Conservation (phyloP, 2,329 filamentous ascomycete species). For the Diaporthe sp. region DNA sequence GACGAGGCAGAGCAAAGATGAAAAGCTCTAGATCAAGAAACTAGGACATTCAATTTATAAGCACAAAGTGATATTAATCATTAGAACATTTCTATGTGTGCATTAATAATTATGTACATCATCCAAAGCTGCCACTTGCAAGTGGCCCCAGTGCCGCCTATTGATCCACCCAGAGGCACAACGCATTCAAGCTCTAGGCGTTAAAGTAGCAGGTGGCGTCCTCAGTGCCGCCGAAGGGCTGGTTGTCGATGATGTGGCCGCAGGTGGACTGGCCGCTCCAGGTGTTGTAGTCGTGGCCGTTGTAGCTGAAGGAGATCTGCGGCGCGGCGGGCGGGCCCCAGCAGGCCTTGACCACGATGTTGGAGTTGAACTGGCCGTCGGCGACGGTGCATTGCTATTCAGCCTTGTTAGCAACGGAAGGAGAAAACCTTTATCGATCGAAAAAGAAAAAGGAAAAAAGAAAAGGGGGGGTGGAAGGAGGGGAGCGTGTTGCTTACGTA, state of each 20-base stretch:
- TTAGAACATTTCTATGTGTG: not conserved
- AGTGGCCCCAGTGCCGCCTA: not conserved
- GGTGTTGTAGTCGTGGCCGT: conserved; percentile 8
- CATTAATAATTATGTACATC: not conserved
- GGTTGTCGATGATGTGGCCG: not conserved
- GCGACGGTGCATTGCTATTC: not conserved
- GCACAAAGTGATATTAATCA: not conserved
- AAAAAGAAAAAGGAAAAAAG: too few relatives aligned
- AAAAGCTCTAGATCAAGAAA: too few relatives aligned
- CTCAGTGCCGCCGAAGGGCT: conserved; percentile 6
- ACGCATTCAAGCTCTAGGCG: not conserved
- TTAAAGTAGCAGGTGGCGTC: conserved; percentile 16
- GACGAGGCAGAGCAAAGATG: too few relatives aligned
- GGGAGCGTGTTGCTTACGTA: not conserved
- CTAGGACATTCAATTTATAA: not conserved
- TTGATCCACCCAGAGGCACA: not conserved
- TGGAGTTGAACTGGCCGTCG: not conserved
- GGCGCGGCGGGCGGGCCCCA: not conserved
- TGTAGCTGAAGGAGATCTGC: conserved; percentile 4
- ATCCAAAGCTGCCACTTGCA: not conserved
- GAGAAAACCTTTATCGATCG: not conserved
- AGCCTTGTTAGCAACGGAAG: not conserved
- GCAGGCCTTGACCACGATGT: not conserved
- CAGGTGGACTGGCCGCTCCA: conserved; percentile 20
- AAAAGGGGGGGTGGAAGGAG: not conserved